phyloP scores from a whole-genome alignment of 768 basidiomycete species.

The Mycena latifolia region DNA sequence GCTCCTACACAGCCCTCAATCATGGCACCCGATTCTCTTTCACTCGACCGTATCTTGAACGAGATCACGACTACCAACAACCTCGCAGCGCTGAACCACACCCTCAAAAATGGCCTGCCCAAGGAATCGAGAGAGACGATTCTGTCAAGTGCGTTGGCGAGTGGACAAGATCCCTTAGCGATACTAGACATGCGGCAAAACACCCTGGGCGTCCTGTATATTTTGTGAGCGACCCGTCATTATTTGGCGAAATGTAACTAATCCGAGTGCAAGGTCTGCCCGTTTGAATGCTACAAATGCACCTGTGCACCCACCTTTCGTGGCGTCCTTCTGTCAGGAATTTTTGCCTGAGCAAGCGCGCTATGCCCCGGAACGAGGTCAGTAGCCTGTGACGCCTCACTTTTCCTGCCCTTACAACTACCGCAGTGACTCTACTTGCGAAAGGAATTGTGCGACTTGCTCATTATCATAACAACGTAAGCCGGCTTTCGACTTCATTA shows the following conservation, averaged over 20 bases:
- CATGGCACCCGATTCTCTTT: constrained; percentile 42
- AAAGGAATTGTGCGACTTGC: constrained; percentile 70
- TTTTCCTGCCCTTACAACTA: neutral
- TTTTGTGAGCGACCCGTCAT: constrained; percentile 65
- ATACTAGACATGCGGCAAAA: constrained; percentile 67
- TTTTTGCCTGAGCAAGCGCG: constrained; percentile 77
- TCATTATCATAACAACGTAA: constrained; percentile 62
- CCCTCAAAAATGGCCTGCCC: constrained; percentile 59
- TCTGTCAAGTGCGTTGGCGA: constrained; percentile 63
- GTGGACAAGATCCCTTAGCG: constrained; percentile 77
- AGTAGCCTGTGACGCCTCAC: constrained; percentile 12
- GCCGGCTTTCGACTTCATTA: constrained; percentile 36
- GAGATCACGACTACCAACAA: constrained; percentile 61
- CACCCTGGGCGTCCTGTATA: constrained; percentile 77
- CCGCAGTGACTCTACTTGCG: constrained; percentile 73
- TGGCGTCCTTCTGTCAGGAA: constrained; percentile 70
- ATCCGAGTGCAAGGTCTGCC: constrained; percentile 61
- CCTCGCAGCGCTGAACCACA: constrained; percentile 53
- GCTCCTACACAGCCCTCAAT: neutral
- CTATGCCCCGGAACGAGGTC: constrained; percentile 77
- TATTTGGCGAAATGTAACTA: neutral
- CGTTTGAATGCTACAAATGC: constrained; percentile 59
- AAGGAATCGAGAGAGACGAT: constrained; percentile 72
- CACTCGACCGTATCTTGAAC: constrained; percentile 55
- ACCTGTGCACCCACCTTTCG: constrained; percentile 54